Evolutionary conservation across 371 early-diverging fungal species (phyloP).

Genomic region (Mortierella sp.): DNA sequence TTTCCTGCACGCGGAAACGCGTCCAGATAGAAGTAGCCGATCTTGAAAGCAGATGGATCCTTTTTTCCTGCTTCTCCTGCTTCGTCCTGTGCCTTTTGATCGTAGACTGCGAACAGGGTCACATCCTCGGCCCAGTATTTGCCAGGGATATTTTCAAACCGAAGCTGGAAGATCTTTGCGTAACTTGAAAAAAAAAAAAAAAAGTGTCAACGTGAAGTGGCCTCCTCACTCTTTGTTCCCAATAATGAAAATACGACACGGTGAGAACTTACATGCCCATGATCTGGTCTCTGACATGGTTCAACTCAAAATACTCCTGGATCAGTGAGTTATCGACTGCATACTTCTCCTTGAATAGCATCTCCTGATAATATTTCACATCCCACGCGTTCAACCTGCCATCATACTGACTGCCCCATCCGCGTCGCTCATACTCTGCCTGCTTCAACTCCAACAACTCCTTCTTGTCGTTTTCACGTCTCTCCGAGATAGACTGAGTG

Average conservation of each 20-base stretch:
- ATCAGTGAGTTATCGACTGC: conserved; percentile 81
- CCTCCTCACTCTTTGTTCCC: background rate
- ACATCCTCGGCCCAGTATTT: conserved; percentile 56
- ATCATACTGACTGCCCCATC: conserved; percentile 60
- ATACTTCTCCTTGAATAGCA: conserved; percentile 77
- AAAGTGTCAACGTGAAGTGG: background rate
- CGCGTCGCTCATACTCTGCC: conserved; percentile 56
- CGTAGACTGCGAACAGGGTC: conserved; percentile 46
- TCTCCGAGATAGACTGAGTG: conserved; percentile 62
- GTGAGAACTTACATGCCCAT: conserved; percentile 35
- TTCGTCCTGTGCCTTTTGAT: conserved; percentile 43
- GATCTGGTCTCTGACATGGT: conserved; percentile 64
- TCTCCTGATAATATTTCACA: conserved; percentile 76
- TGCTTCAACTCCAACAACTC: conserved; percentile 55
- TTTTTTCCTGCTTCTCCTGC: conserved; percentile 23
- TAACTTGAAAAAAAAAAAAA: conserved; percentile 16
- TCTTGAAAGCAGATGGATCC: conserved; percentile 35
- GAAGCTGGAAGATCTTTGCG: conserved; percentile 41
- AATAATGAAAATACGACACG: background rate
- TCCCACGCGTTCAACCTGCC: conserved; percentile 79
- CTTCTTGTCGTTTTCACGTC: conserved; percentile 68
- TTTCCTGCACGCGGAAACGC: conserved; percentile 42
- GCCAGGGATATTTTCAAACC: conserved; percentile 52
- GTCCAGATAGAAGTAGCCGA: conserved; percentile 52
- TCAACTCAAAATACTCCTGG: conserved; percentile 82